phyloP scores from a whole-genome alignment of 805 yeast genomes.

The Candida taoyuanica region DNA sequence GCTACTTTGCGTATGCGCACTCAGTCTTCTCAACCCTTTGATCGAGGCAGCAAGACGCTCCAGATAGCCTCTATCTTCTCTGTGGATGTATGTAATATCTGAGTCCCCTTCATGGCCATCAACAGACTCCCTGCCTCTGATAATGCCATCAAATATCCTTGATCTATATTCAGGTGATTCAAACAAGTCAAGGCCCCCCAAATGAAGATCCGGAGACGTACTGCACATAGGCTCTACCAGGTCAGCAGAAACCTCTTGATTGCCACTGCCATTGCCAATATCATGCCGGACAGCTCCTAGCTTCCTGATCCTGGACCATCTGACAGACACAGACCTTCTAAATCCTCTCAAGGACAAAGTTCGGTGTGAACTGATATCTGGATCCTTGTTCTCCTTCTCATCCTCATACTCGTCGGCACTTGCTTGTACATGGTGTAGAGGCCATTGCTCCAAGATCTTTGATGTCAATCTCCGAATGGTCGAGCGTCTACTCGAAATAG shows the following conservation, averaged over 20 bases:
- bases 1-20: no score
- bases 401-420: background rate
- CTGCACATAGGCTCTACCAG: no score
- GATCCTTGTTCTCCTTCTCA: constrained; percentile 5
- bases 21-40: no score
- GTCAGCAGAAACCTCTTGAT: no score
- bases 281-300: no score
- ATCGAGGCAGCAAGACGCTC: no score
- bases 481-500: constrained; percentile 4
- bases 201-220: no score
- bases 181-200: constrained; percentile 4
- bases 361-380: background rate
- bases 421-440: constrained; percentile 1
- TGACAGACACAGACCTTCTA: constrained; percentile 1
- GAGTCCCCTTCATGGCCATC: no score
- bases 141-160: constrained; percentile 10
- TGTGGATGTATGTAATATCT: no score
- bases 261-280: no score
- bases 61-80: no score
- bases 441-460: constrained; percentile 10
- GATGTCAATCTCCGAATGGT: constrained; percentile 13
- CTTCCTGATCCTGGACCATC: background rate
- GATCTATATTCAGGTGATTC: constrained; percentile 10
- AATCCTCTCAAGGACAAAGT: constrained; percentile 1
- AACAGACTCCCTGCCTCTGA: constrained; percentile 2